A percentile compares a stretch with the other conserved stretches of the same genome.
These are phyloP conservation scores for Nigrograna mackinnonii DNA, from an alignment of 2,329 filamentous ascomycete species.

Conservation along the genomic window DNA sequence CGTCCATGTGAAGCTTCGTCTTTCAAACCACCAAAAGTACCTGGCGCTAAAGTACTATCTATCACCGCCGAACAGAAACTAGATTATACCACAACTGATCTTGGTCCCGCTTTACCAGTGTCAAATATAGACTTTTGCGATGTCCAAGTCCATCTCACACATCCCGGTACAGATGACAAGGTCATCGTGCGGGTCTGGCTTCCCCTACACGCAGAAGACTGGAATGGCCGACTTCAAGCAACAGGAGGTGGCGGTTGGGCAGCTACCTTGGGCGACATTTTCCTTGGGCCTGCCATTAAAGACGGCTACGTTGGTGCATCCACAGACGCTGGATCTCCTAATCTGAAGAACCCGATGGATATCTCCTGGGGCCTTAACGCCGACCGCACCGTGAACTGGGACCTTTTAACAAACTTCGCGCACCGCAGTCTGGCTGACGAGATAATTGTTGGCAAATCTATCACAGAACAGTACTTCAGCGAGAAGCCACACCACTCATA, in stretches of 20 bases:
- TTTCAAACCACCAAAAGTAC: neutral
- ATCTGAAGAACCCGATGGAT: conserved; percentile 12
- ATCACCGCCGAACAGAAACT: neutral
- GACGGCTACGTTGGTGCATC: conserved; percentile 35
- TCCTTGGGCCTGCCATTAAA: conserved; percentile 26
- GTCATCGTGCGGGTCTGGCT: conserved; percentile 34
- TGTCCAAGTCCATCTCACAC: conserved; percentile 15
- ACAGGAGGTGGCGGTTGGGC: conserved; percentile 33
- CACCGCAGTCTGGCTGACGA: conserved; percentile 41
- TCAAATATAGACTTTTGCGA: conserved; percentile 10
- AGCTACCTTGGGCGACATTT: conserved; percentile 22
- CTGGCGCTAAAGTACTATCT: neutral
- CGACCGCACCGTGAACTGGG: conserved; percentile 27
- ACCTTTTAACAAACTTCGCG: conserved; percentile 41
- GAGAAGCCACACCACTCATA: conserved; percentile 35
- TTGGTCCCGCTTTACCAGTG: neutral
- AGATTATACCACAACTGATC: neutral
- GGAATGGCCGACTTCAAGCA: conserved; percentile 38
- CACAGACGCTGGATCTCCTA: conserved; percentile 34
- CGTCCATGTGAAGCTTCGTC: neutral
- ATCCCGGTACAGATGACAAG: conserved; percentile 22
- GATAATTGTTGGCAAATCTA: conserved; percentile 36
- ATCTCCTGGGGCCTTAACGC: conserved; percentile 24
- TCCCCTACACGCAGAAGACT: conserved; percentile 27
- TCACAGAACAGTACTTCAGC: conserved; percentile 38